A percentile compares a stretch with the other conserved stretches of the same genome.
Evolutionary conservation across 139 green algal species (phyloP).

Genomic region (Asterochloris sp.): DNA sequence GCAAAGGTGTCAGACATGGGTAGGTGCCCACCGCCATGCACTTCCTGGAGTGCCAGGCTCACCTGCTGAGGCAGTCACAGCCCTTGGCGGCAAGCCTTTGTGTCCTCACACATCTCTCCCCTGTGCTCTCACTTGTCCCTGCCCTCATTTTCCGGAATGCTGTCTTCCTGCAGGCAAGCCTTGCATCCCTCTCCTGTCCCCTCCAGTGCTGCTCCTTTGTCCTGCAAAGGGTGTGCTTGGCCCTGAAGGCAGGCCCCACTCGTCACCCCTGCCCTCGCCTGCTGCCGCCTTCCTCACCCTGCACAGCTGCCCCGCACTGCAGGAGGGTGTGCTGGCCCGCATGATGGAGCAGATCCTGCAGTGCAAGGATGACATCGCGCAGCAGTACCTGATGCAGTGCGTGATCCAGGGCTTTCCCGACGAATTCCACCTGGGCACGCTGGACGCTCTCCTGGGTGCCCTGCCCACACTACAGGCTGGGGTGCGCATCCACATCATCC

Average conservation of each 20-base stretch:
- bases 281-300: too few relatives aligned
- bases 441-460: slow-evolving; percentile 77
- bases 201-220: slow-evolving; percentile 67
- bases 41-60: too few relatives aligned
- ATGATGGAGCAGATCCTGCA: slow-evolving; percentile 80
- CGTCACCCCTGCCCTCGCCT: neutral
- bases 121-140: too few relatives aligned
- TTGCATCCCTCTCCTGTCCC: too few relatives aligned
- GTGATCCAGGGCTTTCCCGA: slow-evolving; percentile 87
- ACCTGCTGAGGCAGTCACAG: too few relatives aligned
- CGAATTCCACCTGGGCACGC: slow-evolving; percentile 92
- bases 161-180: too few relatives aligned
- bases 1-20: too few relatives aligned
- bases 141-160: too few relatives aligned
- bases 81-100: too few relatives aligned
- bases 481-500: slow-evolving; percentile 66
- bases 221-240: slow-evolving; percentile 29
- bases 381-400: slow-evolving; percentile 98
- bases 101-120: too few relatives aligned
- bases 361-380: slow-evolving; percentile 96
- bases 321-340: slow-evolving; percentile 17
- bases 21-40: too few relatives aligned
- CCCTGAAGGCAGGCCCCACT: too few relatives aligned
- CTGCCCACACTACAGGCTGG: slow-evolving; percentile 83
- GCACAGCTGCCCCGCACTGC: neutral